Conservation (phyloP, 345 rosid species). For the Ceriops tagal region DNA sequence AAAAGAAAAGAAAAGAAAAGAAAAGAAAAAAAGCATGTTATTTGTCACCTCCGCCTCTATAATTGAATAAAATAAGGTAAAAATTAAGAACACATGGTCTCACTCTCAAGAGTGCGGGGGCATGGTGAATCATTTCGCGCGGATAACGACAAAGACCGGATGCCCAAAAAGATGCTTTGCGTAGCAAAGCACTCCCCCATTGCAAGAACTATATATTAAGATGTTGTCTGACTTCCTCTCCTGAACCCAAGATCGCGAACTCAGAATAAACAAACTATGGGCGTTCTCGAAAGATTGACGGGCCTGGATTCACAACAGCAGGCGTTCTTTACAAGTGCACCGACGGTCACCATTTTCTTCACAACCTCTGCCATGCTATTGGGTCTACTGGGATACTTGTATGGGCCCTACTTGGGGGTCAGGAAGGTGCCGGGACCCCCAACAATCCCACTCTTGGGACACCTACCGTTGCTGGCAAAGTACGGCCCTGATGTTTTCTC, state of each 20-base stretch:
- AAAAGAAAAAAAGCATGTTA: too few species aligned
- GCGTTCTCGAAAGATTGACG: background rate
- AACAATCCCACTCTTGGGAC: conserved; percentile 38
- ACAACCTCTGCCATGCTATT: conserved; percentile 24
- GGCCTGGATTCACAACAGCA: conserved; percentile 2
- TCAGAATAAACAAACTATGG: too few species aligned
- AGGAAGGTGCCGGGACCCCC: conserved; percentile 28
- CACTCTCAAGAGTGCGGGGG: too few species aligned
- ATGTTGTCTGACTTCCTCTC: background rate
- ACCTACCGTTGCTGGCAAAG: conserved; percentile 81
- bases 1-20: too few species aligned
- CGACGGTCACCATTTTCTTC: conserved; percentile 13
- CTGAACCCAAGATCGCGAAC: background rate
- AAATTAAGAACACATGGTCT: too few species aligned
- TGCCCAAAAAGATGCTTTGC: conserved; percentile 22
- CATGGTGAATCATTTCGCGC: background rate
- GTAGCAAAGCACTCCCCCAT: background rate
- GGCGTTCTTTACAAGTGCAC: conserved; percentile 3
- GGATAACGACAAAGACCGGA: conserved; percentile 17
- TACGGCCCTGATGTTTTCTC: conserved; percentile 79
- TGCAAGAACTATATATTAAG: background rate
- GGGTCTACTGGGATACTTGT: conserved; percentile 45
- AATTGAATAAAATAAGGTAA: too few species aligned
- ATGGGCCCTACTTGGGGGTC: conserved; percentile 34
- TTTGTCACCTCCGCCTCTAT: too few species aligned